Conservation (phyloP, 306 rosid species). For the Vigna reflexopilosa region DNA sequence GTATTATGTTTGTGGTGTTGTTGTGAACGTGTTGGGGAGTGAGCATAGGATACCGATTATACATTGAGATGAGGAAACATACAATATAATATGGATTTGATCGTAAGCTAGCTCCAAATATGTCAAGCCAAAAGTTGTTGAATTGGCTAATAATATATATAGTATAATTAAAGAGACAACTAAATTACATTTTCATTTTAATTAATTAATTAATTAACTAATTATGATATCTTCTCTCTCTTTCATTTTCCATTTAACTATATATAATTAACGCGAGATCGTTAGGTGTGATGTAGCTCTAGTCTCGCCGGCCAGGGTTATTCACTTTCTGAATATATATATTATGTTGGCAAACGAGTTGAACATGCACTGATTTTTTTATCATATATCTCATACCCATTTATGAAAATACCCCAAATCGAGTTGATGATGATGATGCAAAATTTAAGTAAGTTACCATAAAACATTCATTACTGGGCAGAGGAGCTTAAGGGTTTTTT, state of each 20-base stretch:
- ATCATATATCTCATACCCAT: no score
- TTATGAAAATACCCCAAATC: no score
- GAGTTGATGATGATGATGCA: no score
- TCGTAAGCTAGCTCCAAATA: constrained; percentile 55
- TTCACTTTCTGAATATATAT: background rate
- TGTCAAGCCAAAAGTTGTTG: constrained; percentile 62
- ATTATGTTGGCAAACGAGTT: background rate
- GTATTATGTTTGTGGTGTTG: constrained; percentile 44
- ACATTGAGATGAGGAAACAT: constrained; percentile 51
- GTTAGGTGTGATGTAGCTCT: background rate
- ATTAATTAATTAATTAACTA: constrained; percentile 19
- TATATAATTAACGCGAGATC: background rate
- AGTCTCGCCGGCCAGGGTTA: background rate
- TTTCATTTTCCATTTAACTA: background rate
- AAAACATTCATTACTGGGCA: no score
- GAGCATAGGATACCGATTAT: constrained; percentile 60
- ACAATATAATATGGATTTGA: constrained; percentile 44
- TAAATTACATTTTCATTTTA: background rate
- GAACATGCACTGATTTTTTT: no score
- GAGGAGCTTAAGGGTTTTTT: no score
- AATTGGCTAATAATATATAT: constrained; percentile 8
- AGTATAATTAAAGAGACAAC: background rate
- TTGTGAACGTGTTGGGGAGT: constrained; percentile 20
- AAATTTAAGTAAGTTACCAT: no score
- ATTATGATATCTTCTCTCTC: background rate